Conservation (phyloP, 805 yeast species). For the Hemisphaericaspora nanyangensis region DNA sequence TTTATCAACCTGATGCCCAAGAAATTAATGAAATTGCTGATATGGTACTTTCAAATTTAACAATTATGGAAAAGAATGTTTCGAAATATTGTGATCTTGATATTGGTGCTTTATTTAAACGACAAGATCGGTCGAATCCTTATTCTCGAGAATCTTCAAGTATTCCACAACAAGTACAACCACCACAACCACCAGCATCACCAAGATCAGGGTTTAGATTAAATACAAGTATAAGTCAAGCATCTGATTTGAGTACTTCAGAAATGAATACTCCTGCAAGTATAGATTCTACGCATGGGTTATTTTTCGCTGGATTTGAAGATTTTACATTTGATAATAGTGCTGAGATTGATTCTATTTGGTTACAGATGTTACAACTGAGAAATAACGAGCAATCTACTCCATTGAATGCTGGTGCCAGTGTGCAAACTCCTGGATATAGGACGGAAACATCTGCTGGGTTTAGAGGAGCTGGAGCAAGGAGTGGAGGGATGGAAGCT, state of each 20-base stretch:
- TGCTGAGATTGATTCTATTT: conserved; percentile 24
- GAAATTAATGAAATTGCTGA: conserved; percentile 4
- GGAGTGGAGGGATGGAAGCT: too few relatives aligned
- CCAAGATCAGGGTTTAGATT: not conserved
- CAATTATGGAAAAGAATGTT: conserved; percentile 2
- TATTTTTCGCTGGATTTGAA: conserved; percentile 10
- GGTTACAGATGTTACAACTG: conserved; percentile 26
- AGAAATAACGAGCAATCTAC: conserved; percentile 7
- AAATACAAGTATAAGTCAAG: not conserved
- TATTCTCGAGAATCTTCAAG: not conserved
- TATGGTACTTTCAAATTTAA: conserved; percentile 1
- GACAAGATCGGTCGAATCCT: not conserved
- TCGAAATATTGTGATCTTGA: conserved; percentile 5
- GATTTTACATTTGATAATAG: conserved; percentile 14
- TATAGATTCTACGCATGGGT: conserved; percentile 1
- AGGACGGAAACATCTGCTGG: too few relatives aligned
- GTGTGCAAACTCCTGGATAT: not conserved
- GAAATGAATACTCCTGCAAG: not conserved
- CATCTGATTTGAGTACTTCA: not conserved
- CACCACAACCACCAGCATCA: not conserved
- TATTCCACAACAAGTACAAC: not conserved
- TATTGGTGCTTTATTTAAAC: conserved; percentile 2
- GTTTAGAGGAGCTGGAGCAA: too few relatives aligned
- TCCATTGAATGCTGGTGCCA: not conserved
- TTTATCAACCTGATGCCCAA: conserved; percentile 6